Conservation (phyloP, 208 protist genomes). For the Wallacemonas sp. region DNA sequence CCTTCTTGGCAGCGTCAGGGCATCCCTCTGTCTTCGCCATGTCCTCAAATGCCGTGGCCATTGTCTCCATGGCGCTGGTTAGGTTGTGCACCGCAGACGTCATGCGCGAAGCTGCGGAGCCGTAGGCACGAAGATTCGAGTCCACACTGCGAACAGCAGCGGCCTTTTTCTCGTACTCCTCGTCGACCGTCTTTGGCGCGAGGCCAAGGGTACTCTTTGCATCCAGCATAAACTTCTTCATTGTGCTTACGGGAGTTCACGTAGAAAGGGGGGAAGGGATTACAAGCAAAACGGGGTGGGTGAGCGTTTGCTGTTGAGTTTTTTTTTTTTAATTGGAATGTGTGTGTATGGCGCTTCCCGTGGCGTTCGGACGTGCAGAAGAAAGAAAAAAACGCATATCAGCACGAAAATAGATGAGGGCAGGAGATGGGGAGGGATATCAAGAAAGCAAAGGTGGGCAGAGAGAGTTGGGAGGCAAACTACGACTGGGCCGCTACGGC, state of each 20-base stretch:
- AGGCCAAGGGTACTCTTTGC: slow-evolving; percentile 29
- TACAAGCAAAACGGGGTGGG: neutral
- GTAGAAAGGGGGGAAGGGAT: neutral
- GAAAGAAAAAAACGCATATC: no score
- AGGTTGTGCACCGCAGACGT: slow-evolving; percentile 28
- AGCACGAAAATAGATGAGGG: no score
- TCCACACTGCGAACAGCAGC: slow-evolving; percentile 22
- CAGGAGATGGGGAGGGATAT: no score
- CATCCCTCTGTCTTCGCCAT: slow-evolving; percentile 15
- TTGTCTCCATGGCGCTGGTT: slow-evolving; percentile 17
- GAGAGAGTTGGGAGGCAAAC: no score
- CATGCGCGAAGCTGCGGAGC: slow-evolving; percentile 19
- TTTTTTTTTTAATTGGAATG: no score
- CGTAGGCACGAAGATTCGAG: slow-evolving; percentile 22
- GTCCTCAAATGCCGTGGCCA: slow-evolving; percentile 33
- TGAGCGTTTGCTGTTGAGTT: neutral
- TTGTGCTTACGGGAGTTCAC: neutral
- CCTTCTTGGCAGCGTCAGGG: slow-evolving; percentile 11
- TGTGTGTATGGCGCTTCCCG: no score
- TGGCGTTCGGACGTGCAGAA: no score
- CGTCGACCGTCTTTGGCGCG: slow-evolving; percentile 44
- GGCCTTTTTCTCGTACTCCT: slow-evolving; percentile 32
- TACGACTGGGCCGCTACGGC: no score
- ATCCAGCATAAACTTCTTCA: slow-evolving; percentile 57
- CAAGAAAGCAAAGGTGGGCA: no score